Conservation (phyloP, 129 eudicot species). For the Flaveria brownii region DNA sequence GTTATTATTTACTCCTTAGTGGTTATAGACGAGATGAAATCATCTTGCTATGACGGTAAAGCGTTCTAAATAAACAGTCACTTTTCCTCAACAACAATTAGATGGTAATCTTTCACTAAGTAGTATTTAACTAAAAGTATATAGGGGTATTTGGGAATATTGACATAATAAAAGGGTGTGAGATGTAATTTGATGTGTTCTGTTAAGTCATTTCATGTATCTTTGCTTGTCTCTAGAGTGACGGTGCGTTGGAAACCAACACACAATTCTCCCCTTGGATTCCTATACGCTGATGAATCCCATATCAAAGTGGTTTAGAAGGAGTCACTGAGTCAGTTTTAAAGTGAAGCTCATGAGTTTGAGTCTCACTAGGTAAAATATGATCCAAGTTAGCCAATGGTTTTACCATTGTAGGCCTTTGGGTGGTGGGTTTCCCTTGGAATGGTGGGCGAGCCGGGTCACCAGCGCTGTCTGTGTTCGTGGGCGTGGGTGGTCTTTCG, state of each 20-base stretch:
- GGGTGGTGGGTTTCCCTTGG: too few relatives aligned
- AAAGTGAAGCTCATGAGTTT: too few relatives aligned
- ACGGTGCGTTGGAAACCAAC: slow-evolving; percentile 30
- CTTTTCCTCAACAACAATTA: background rate
- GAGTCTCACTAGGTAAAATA: too few relatives aligned
- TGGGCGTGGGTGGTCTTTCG: too few relatives aligned
- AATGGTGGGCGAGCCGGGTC: too few relatives aligned
- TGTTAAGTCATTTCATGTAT: slow-evolving; percentile 13
- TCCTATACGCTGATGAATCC: too few relatives aligned
- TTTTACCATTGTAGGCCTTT: too few relatives aligned
- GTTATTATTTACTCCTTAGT: background rate
- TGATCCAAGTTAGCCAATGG: too few relatives aligned
- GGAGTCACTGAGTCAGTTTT: too few relatives aligned
- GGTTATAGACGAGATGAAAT: background rate
- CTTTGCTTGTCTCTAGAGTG: slow-evolving; percentile 15
- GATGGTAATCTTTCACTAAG: background rate
- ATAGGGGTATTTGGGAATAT: background rate
- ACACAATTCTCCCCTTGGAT: background rate
- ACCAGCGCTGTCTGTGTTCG: too few relatives aligned
- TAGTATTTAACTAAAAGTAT: background rate
- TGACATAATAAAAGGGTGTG: slow-evolving; percentile 20
- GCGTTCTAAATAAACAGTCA: background rate
- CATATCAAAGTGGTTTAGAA: too few relatives aligned
- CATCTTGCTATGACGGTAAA: background rate
- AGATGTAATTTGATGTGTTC: background rate